These are phyloP conservation scores for Sicyos baderoa DNA, from an alignment of 306 rosid species.

Conservation along the genomic window DNA sequence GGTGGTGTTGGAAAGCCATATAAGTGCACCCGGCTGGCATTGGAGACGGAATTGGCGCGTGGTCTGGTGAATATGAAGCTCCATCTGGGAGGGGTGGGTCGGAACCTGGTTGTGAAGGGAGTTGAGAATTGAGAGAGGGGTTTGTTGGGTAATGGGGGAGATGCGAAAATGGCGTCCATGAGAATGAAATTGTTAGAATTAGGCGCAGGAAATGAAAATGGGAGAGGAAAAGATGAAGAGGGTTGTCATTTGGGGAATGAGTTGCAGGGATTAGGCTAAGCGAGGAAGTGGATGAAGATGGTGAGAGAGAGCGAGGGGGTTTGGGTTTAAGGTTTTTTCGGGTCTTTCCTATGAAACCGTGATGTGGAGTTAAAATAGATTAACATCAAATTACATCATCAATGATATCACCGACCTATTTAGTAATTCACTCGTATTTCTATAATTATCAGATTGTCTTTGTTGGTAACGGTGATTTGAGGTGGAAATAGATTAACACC, in stretches of 20 bases:
- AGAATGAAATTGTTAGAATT: background rate
- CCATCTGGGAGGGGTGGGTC: slow-evolving; percentile 25
- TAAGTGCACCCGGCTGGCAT: slow-evolving; percentile 20
- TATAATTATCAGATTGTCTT: too few relatives aligned
- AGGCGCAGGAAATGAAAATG: background rate
- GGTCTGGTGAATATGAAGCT: slow-evolving; percentile 14
- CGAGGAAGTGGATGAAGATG: background rate
- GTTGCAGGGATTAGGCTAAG: background rate
- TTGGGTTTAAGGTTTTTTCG: slow-evolving; percentile 12
- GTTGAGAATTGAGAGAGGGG: slow-evolving; percentile 22
- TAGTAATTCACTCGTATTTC: too few relatives aligned
- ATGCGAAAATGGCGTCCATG: slow-evolving; percentile 38
- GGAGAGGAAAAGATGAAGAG: slow-evolving; percentile 13
- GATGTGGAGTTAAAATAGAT: too few relatives aligned
- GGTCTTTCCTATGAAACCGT: background rate
- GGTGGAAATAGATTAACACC: too few relatives aligned
- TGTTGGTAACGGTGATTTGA: too few relatives aligned
- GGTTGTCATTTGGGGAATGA: background rate
- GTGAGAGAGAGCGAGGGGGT: background rate
- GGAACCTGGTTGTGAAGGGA: slow-evolving; percentile 21
- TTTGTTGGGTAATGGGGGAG: slow-evolving; percentile 20
- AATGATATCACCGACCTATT: too few relatives aligned
- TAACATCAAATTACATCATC: too few relatives aligned
- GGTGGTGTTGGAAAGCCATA: slow-evolving; percentile 21
- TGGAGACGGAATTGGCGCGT: slow-evolving; percentile 20